Evolutionary conservation across 495 filamentous ascomycete species (phyloP).

Genomic region (Durotheca rogersii): DNA sequence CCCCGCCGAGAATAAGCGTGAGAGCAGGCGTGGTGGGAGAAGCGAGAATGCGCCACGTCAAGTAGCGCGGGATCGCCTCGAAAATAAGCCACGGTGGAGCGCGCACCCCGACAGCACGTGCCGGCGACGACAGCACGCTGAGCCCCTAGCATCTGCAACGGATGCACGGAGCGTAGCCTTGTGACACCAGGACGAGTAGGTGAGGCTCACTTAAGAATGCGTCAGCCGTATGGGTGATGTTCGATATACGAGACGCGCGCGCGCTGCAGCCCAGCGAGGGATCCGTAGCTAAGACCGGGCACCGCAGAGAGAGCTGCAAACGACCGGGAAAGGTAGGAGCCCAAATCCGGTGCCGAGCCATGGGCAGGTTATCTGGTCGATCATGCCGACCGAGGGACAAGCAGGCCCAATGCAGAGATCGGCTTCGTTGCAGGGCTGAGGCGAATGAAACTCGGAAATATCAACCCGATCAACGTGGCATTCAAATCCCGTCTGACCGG

Average conservation of each 20-base stretch:
- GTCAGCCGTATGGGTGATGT: slow-evolving; percentile 28
- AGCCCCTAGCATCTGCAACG: slow-evolving; percentile 27
- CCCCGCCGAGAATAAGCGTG: slow-evolving; percentile 27
- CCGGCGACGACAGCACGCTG: slow-evolving; percentile 22
- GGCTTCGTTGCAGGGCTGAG: slow-evolving; percentile 30
- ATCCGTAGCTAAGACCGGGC: background rate
- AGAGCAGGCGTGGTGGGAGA: slow-evolving; percentile 6
- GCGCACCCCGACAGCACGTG: slow-evolving; percentile 24
- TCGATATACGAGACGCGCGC: too few relatives aligned
- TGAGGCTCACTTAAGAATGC: slow-evolving; percentile 28
- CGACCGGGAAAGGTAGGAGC: slow-evolving; percentile 12
- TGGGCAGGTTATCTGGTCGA: slow-evolving; percentile 19
- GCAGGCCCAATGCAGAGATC: slow-evolving; percentile 12
- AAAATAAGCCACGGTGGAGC: slow-evolving; percentile 18
- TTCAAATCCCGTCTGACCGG: slow-evolving; percentile 26
- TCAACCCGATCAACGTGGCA: slow-evolving; percentile 28
- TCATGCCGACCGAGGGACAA: slow-evolving; percentile 15
- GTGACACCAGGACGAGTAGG: slow-evolving; percentile 15
- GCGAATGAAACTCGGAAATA: slow-evolving; percentile 27
- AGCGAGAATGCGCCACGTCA: slow-evolving; percentile 30
- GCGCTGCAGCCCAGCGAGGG: too few relatives aligned
- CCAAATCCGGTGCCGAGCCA: slow-evolving; percentile 15
- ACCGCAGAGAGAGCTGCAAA: slow-evolving; percentile 17
- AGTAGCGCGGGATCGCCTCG: slow-evolving; percentile 23
- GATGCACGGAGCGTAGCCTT: slow-evolving; percentile 32